phyloP scores from a whole-genome alignment of 1,139 yeast species.

The Kodamaea fungicola region DNA sequence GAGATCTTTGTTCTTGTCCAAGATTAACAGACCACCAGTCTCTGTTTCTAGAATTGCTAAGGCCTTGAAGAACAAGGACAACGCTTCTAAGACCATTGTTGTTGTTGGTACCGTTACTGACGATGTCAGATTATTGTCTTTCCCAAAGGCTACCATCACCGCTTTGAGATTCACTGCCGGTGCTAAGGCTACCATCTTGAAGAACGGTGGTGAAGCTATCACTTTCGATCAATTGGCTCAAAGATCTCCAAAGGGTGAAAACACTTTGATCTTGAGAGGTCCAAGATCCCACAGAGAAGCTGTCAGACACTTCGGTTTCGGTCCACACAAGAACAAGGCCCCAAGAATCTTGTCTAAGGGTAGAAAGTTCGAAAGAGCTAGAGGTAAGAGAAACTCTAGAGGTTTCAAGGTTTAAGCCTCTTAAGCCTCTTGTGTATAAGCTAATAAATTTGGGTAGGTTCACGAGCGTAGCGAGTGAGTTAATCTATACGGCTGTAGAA shows the following conservation, averaged over 20 bases:
- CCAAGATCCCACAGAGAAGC: slow-evolving; percentile 99
- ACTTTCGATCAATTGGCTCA: slow-evolving; percentile 98
- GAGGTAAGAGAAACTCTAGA: slow-evolving; percentile 99
- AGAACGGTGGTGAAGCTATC: slow-evolving; percentile 99
- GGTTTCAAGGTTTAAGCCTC: slow-evolving; percentile 98
- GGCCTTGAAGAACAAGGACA: slow-evolving; percentile 70
- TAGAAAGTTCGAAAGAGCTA: slow-evolving; percentile 99
- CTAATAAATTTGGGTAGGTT: not conserved
- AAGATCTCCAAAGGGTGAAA: slow-evolving; percentile 99
- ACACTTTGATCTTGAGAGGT: slow-evolving; percentile 97
- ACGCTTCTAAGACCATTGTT: slow-evolving; percentile 89
- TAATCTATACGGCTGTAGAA: not conserved
- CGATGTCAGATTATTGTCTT: slow-evolving; percentile 88
- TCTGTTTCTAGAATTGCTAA: slow-evolving; percentile 89
- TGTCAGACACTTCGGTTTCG: slow-evolving; percentile 99
- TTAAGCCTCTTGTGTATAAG: not conserved
- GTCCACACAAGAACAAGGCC: slow-evolving; percentile 99
- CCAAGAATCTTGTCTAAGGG: slow-evolving; percentile 98
- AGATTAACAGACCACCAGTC: slow-evolving; percentile 99
- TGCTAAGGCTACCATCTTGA: slow-evolving; percentile 95
- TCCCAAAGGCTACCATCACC: slow-evolving; percentile 97
- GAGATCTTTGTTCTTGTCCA: slow-evolving; percentile 91
- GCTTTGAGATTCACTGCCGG: slow-evolving; percentile 99
- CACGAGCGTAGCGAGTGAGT: slow-evolving; percentile 7
- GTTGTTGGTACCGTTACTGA: slow-evolving; percentile 99